Evolutionary conservation across 148 eudicot species (phyloP), one percentile per base, ranked within the genome.

Genomic region (Rhododendron vialii): DNA sequence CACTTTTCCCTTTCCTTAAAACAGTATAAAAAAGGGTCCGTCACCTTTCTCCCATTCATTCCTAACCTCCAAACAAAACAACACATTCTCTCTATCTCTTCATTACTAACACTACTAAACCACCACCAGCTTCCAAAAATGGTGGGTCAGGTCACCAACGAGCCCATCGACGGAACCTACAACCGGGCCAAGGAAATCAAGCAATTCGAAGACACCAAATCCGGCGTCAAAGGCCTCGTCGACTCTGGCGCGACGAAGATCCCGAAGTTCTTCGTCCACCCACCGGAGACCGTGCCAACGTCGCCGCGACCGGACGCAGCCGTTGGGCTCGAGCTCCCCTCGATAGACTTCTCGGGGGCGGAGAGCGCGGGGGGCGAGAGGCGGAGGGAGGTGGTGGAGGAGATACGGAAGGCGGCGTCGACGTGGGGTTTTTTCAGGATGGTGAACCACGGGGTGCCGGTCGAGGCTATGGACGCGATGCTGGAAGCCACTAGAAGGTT

Each of bases 161-260:
- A 67, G 41, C 28, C 55, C 22, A 2, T n/a, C 85, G 3, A 69
- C 12, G 45, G 17, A 13, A 5, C 20, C 55, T 89, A 93, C 24
- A 88, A 92, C 71, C 84, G 89, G 80, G 90, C 89, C 5, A 88
- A 87, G 88, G 90, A 89, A 84, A 88, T 90, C 51, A 86, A 50
- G 84, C 89, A 75, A 76, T 92, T 89, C 69, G 92, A 90, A 18
- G 86, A 83, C 15, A 85, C 93, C 7, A 92, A 88, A 87, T 88
- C 93, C 43, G 94, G 96, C 18, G 92, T 92, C 2, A 93, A 93
- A 75, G 96, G 94, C 38, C 89, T 93, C 0, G 84, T 89, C 5
- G 96, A 93, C 85, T 82, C 93, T 0, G 94, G 96, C 1, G 83
- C 87, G 7, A 41, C 81, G 5, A 89, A 84, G 26, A 77, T 92